These are phyloP conservation scores for Claviceps sp. DNA, from an alignment of 2,329 filamentous ascomycete genomes.

Conservation along the genomic window DNA sequence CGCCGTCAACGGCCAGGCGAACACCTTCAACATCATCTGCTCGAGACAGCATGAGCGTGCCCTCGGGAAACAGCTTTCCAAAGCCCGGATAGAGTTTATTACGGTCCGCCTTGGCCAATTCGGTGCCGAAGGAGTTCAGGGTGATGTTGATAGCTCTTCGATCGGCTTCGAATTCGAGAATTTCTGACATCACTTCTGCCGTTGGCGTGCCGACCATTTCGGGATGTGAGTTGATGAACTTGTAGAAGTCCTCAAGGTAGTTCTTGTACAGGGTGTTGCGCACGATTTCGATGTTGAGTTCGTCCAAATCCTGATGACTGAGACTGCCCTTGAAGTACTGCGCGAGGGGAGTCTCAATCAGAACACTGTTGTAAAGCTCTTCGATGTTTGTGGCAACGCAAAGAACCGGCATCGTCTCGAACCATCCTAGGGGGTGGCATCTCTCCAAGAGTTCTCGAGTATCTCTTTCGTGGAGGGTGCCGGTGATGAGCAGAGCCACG, in stretches of 20 bases:
- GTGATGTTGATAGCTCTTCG: slow-evolving; percentile 97
- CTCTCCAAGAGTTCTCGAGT: slow-evolving; percentile 88
- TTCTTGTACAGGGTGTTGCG: slow-evolving; percentile 99
- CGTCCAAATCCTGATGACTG: slow-evolving; percentile 91
- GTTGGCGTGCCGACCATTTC: slow-evolving; percentile 84
- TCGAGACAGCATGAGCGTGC: slow-evolving; percentile 83
- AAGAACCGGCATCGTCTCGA: slow-evolving; percentile 96
- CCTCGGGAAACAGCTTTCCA: slow-evolving; percentile 84
- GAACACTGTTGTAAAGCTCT: slow-evolving; percentile 93
- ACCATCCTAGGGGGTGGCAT: slow-evolving; percentile 96
- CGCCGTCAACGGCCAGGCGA: slow-evolving; percentile 80
- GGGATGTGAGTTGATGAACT: slow-evolving; percentile 80
- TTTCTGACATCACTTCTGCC: slow-evolving; percentile 87
- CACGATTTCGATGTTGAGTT: slow-evolving; percentile 98
- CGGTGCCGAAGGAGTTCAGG: slow-evolving; percentile 94
- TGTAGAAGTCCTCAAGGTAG: slow-evolving; percentile 94
- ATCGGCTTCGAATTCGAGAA: slow-evolving; percentile 93
- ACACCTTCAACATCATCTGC: slow-evolving; percentile 94
- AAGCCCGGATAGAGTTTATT: slow-evolving; percentile 94
- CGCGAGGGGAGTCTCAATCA: slow-evolving; percentile 91
- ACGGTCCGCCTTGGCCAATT: slow-evolving; percentile 82
- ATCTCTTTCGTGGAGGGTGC: slow-evolving; percentile 92
- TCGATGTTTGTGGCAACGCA: slow-evolving; percentile 98
- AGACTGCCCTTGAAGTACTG: slow-evolving; percentile 96
- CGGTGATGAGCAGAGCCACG: slow-evolving; percentile 92